Conservation (phyloP, 2,329 filamentous ascomycete genomes). For the Aspergillus ustus region DNA sequence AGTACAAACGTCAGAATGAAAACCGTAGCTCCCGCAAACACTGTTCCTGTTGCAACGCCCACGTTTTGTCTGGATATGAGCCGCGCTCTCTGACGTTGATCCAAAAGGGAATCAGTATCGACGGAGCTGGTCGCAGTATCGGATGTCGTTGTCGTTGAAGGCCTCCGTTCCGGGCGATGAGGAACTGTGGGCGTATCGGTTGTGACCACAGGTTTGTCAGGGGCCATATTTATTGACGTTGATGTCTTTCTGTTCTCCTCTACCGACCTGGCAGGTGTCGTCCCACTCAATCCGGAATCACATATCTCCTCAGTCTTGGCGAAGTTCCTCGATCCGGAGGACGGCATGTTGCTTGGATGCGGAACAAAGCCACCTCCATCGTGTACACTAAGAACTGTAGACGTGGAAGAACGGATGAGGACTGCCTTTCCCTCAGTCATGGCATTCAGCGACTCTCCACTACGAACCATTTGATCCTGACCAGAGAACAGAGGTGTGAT, state of each 20-base stretch:
- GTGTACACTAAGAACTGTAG: background rate
- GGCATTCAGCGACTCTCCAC: background rate
- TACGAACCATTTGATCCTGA: background rate
- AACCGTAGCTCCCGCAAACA: slow-evolving; percentile 3
- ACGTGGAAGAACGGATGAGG: background rate
- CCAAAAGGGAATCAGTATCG: slow-evolving; percentile 9
- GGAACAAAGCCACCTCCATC: slow-evolving; percentile 3
- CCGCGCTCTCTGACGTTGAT: slow-evolving; percentile 11
- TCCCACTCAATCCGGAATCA: slow-evolving; percentile 3
- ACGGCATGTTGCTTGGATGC: slow-evolving; percentile 6
- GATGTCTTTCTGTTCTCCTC: background rate
- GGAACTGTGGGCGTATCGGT: background rate
- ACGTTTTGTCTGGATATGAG: slow-evolving; percentile 5
- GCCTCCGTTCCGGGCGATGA: slow-evolving; percentile 7
- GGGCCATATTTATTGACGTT: background rate
- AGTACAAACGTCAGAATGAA: slow-evolving; percentile 11
- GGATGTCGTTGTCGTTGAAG: slow-evolving; percentile 5
- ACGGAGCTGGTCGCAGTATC: slow-evolving; percentile 2
- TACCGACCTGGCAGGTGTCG: slow-evolving; percentile 3
- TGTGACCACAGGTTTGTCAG: background rate
- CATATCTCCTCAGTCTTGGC: slow-evolving; percentile 12
- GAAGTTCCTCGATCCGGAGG: slow-evolving; percentile 6
- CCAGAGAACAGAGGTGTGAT: slow-evolving; percentile 6
- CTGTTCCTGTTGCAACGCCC: background rate
- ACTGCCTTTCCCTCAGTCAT: slow-evolving; percentile 2